Percentiles rank a stretch among this genome's conserved stretches.
These are phyloP conservation scores for Colletotrichum gigasporum DNA, from an alignment of 2,329 filamentous ascomycete species.

Conservation along the genomic window DNA sequence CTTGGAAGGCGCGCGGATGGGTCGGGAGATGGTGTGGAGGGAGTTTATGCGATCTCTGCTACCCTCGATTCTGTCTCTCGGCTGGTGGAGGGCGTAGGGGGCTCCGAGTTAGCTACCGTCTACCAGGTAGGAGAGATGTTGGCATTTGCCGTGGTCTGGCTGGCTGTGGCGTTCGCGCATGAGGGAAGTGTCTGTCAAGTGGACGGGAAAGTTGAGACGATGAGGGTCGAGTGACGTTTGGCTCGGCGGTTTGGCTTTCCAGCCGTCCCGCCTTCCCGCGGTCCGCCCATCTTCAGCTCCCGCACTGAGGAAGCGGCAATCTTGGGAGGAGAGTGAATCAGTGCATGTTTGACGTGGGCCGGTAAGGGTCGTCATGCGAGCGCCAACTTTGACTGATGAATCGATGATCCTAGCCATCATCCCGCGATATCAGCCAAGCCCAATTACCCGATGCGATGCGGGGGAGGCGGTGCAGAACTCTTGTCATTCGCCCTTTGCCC, in stretches of 20 bases:
- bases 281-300: conserved; percentile 8
- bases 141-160: background rate
- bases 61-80: background rate
- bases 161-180: background rate
- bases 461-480: conserved; percentile 6
- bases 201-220: conserved; percentile 12
- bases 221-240: conserved; percentile 4
- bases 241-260: conserved; percentile 8
- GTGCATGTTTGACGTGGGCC: background rate
- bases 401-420: conserved; percentile 5
- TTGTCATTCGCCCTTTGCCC: background rate
- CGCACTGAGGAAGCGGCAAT: background rate
- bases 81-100: conserved; percentile 1
- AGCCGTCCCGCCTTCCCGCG: conserved; percentile 20
- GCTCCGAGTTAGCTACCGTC: background rate
- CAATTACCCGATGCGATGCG: too few species aligned
- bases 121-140: too few species aligned
- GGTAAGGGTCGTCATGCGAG: conserved; percentile 1
- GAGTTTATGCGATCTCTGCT: conserved; percentile 14
- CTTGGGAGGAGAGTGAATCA: background rate
- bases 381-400: conserved; percentile 21
- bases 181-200: background rate
- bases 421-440: conserved; percentile 11
- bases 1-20: background rate
- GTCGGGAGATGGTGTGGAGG: background rate